Evolutionary conservation across 1,139 yeast species (phyloP).

Genomic region (Debaryomyces subglobosus): DNA sequence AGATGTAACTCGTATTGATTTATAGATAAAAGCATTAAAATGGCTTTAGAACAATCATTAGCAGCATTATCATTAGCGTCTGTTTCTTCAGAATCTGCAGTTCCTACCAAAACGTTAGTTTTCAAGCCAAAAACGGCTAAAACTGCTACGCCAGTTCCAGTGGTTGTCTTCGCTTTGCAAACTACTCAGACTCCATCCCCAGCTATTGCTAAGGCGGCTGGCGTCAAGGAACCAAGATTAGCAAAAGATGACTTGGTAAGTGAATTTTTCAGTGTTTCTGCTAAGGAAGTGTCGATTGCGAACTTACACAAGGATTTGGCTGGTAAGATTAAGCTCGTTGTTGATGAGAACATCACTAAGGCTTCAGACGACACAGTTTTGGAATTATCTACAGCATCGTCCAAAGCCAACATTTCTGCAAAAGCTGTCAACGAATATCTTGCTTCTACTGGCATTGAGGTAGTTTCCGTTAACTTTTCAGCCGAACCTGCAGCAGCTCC

Average conservation of each 20-base stretch:
- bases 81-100: slow-evolving; percentile 43
- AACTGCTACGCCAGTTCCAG: slow-evolving; percentile 78
- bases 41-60: slow-evolving; percentile 65
- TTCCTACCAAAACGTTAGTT: slow-evolving; percentile 71
- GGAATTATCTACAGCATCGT: slow-evolving; percentile 60
- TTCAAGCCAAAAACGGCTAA: slow-evolving; percentile 93
- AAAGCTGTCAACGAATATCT: slow-evolving; percentile 56
- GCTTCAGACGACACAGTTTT: slow-evolving; percentile 46
- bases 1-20: not conserved
- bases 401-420: slow-evolving; percentile 60
- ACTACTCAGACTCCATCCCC: slow-evolving; percentile 71
- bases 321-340: slow-evolving; percentile 64
- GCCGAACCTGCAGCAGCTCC: slow-evolving; percentile 41
- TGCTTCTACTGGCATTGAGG: slow-evolving; percentile 58
- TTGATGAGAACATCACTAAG: slow-evolving; percentile 59
- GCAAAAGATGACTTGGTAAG: slow-evolving; percentile 81
- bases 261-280: slow-evolving; percentile 62
- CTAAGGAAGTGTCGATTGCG: slow-evolving; percentile 71
- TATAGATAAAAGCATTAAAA: slow-evolving; percentile 17
- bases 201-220: slow-evolving; percentile 65
- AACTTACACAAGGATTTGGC: slow-evolving; percentile 56
- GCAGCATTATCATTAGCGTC: slow-evolving; percentile 58
- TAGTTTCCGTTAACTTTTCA: slow-evolving; percentile 60
- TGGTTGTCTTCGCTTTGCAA: slow-evolving; percentile 76
- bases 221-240: slow-evolving; percentile 82